Conservation (phyloP, 1,284 basidiomycete species). For the Puccinia triticina region DNA sequence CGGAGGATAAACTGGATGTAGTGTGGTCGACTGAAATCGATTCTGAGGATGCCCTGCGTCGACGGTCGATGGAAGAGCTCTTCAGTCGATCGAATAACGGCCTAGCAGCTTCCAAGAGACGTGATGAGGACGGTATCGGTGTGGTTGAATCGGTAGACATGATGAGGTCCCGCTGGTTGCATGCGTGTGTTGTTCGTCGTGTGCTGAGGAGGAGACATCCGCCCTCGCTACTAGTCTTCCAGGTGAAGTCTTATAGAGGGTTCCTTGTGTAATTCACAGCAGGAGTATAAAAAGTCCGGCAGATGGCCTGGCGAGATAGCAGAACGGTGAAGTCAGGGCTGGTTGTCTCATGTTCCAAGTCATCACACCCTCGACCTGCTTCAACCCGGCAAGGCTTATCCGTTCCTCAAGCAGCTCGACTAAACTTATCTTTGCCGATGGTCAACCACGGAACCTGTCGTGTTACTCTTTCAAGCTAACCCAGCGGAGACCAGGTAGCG, state of each 20-base stretch:
- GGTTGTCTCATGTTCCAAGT: slow-evolving; percentile 5
- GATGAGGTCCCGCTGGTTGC: neutral
- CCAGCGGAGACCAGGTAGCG: neutral
- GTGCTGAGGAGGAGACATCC: neutral
- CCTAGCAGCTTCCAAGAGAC: slow-evolving; percentile 12
- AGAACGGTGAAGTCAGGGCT: neutral
- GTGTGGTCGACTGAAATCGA: slow-evolving; percentile 12
- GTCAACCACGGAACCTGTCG: slow-evolving; percentile 10
- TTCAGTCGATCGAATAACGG: slow-evolving; percentile 19
- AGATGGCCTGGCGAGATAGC: neutral
- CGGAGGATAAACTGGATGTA: slow-evolving; percentile 20
- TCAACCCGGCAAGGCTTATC: neutral
- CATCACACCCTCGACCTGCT: slow-evolving; percentile 13
- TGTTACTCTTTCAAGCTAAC: neutral
- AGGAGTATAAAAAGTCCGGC: neutral
- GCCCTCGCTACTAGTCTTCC: neutral
- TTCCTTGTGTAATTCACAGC: neutral
- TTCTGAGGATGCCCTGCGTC: neutral
- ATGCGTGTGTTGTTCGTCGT: neutral
- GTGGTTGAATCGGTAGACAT: neutral
- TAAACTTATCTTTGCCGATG: slow-evolving; percentile 6
- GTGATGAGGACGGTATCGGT: slow-evolving; percentile 13
- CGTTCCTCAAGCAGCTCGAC: slow-evolving; percentile 8
- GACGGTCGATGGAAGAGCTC: neutral
- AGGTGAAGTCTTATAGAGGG: neutral